Evolutionary conservation across 495 filamentous ascomycete genomes (phyloP).

Genomic region (Wilcoxina mikolae): DNA sequence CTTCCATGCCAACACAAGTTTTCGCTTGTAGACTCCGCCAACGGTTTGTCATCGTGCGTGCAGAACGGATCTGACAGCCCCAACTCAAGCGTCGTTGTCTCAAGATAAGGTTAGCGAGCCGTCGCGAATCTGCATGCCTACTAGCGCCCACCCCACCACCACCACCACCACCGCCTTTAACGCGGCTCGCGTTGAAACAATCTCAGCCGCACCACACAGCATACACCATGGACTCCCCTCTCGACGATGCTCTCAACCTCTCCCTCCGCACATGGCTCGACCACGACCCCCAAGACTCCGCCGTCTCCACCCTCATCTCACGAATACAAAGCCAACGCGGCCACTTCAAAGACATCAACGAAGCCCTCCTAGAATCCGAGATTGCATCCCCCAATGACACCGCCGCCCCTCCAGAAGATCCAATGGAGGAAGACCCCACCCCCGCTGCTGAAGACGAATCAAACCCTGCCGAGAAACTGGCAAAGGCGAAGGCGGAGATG

Average conservation of each 20-base stretch:
- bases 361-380: conserved; percentile 19
- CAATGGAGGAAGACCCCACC: conserved; percentile 16
- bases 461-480: conserved; percentile 12
- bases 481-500: conserved; percentile 21
- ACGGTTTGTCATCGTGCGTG: too few species aligned
- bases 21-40: too few species aligned
- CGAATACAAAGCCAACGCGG: conserved; percentile 63
- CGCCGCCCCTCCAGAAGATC: conserved; percentile 17
- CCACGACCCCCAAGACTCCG: conserved; percentile 40
- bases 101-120: too few species aligned
- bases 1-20: too few species aligned
- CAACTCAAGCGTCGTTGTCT: too few species aligned
- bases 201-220: too few species aligned
- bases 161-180: too few species aligned
- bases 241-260: conserved; percentile 29
- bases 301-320: conserved; percentile 51
- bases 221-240: not conserved
- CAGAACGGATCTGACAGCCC: too few species aligned
- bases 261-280: conserved; percentile 49
- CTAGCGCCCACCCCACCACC: too few species aligned
- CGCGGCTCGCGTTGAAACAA: too few species aligned
- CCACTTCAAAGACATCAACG: conserved; percentile 43
- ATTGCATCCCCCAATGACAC: conserved; percentile 18
- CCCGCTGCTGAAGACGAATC: conserved; percentile 19
- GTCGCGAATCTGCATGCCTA: too few species aligned